A percentile compares a stretch with the other conserved stretches of the same genome.
Conservation (phyloP, 345 rosid genomes). For the Toxicodendron radicans region DNA sequence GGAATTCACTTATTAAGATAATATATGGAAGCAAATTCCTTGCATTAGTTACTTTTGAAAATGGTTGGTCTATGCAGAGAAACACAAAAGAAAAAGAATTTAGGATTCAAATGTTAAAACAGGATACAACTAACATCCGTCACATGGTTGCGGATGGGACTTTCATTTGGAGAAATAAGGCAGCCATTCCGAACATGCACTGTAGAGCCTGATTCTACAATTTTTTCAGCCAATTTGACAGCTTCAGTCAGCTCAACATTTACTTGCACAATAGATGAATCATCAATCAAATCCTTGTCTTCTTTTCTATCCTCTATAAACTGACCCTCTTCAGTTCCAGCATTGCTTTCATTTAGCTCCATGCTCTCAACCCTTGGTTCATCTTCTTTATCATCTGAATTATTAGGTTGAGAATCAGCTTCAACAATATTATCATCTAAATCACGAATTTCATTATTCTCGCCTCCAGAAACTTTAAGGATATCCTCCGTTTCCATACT, state of each 20-base stretch:
- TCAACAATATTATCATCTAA: conserved; percentile 37
- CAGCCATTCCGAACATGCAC: conserved; percentile 32
- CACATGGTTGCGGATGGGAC: conserved; percentile 22
- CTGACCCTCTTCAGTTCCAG: conserved; percentile 36
- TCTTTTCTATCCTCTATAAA: conserved; percentile 31
- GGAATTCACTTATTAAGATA: conserved; percentile 2
- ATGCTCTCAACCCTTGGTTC: conserved; percentile 32
- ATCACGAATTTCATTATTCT: conserved; percentile 32
- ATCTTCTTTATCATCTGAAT: conserved; percentile 28
- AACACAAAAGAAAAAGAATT: conserved; percentile 15
- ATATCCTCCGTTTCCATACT: conserved; percentile 55
- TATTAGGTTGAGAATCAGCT: conserved; percentile 27
- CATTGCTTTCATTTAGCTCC: conserved; percentile 37
- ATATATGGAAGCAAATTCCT: conserved; percentile 1
- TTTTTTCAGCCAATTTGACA: conserved; percentile 37
- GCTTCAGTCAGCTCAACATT: conserved; percentile 42
- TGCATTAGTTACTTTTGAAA: background rate
- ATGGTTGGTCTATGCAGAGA: background rate
- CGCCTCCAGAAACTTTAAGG: conserved; percentile 34
- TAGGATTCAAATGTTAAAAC: conserved; percentile 21
- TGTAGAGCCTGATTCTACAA: conserved; percentile 22
- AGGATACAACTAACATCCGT: conserved; percentile 68
- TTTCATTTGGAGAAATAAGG: conserved; percentile 29
- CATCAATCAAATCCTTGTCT: conserved; percentile 38
- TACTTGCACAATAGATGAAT: conserved; percentile 34